phyloP scores from a whole-genome alignment of 176 grass and related monocot genomes.

The Avena atlantica region DNA sequence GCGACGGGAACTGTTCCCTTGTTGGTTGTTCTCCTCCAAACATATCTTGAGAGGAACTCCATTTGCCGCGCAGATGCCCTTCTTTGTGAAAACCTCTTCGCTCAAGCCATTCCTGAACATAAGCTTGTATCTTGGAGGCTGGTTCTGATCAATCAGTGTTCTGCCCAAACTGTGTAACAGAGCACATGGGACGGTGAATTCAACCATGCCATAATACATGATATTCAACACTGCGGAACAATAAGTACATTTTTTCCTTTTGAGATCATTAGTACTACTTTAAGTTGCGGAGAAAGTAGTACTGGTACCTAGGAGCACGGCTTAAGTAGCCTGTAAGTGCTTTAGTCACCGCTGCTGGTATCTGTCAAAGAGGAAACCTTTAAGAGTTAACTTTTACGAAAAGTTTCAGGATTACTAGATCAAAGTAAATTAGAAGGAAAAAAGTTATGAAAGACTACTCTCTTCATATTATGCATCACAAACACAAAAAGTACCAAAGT shows the following conservation, averaged over 20 bases:
- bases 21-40: not conserved
- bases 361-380: not conserved
- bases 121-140: slow-evolving; percentile 40
- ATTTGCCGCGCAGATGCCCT: not conserved
- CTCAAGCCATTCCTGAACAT: slow-evolving; percentile 37
- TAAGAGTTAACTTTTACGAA: not conserved
- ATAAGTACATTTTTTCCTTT: not conserved
- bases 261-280: not conserved
- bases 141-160: slow-evolving; percentile 22
- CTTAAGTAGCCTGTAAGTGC: slow-evolving; percentile 31
- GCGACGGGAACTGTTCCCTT: not conserved
- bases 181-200: not conserved
- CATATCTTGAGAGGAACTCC: slow-evolving; percentile 38
- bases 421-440: not conserved
- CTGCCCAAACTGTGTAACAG: slow-evolving; percentile 17
- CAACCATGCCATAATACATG: not conserved
- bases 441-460: not conserved
- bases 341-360: slow-evolving; percentile 38
- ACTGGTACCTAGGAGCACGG: slow-evolving; percentile 20
- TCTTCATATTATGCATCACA: not conserved
- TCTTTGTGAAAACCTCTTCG: slow-evolving; percentile 47
- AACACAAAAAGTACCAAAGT: not conserved
- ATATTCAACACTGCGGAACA: too few relatives aligned
- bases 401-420: not conserved
- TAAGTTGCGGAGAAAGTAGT: not conserved